Conservation (phyloP, 768 basidiomycete species). For the Tubosaeta sp. region DNA sequence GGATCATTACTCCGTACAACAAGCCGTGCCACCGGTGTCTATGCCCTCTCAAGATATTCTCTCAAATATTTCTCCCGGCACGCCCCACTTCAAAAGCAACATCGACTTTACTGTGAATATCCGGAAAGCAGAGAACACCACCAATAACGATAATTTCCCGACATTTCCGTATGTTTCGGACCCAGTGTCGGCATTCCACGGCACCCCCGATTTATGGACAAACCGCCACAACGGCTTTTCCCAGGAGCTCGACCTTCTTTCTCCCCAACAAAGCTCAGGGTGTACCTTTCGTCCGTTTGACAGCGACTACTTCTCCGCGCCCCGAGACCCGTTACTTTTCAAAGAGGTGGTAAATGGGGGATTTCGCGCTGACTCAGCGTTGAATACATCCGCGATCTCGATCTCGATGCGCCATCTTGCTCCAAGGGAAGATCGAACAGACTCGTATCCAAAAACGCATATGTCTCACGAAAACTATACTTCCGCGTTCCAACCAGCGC, state of each 20-base stretch:
- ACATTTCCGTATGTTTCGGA: conserved; percentile 6
- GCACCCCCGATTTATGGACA: conserved; percentile 3
- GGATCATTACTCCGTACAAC: conserved; percentile 8
- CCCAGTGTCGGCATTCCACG: not conserved
- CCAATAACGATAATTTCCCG: not conserved
- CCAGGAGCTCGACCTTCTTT: conserved; percentile 2
- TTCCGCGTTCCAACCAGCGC: conserved; percentile 14
- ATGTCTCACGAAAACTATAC: conserved; percentile 9
- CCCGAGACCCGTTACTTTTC: conserved; percentile 11
- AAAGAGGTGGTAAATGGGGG: conserved; percentile 12
- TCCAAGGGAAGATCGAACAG: conserved; percentile 23
- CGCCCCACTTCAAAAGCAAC: conserved; percentile 13
- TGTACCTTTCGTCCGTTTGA: not conserved
- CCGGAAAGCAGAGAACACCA: not conserved
- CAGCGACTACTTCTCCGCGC: conserved; percentile 11
- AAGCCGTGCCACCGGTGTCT: not conserved
- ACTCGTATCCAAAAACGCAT: conserved; percentile 12
- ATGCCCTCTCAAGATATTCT: conserved; percentile 10
- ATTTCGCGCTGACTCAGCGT: conserved; percentile 8
- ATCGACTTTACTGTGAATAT: conserved; percentile 5
- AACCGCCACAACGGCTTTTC: conserved; percentile 7
- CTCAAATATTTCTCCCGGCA: conserved; percentile 4
- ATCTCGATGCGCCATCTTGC: conserved; percentile 31
- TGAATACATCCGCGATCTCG: conserved; percentile 18
- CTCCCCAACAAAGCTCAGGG: conserved; percentile 7